phyloP scores from a whole-genome alignment of 2,329 filamentous ascomycete species.

The Metarhizium guizhouense region DNA sequence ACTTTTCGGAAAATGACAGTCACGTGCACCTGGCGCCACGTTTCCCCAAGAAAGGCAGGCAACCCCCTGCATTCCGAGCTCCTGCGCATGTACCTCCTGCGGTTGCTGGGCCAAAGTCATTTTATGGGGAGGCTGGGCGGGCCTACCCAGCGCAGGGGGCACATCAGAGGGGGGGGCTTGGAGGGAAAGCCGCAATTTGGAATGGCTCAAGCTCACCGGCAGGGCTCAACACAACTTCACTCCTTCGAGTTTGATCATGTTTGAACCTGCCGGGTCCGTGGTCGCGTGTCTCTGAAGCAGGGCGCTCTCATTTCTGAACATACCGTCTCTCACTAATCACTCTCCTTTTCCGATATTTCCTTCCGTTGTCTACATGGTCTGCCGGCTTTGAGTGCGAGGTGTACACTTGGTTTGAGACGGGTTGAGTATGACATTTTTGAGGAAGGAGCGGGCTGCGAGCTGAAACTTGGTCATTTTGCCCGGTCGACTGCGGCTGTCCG shows the following conservation, averaged over 20 bases:
- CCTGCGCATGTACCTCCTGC: not conserved
- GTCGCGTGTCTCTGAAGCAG: not conserved
- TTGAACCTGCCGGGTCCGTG: not conserved
- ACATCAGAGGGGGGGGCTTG: not conserved
- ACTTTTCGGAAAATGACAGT: not conserved
- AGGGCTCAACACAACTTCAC: not conserved
- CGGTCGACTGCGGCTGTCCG: not conserved
- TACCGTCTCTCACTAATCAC: not conserved
- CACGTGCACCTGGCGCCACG: constrained; percentile 5
- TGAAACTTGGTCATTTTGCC: not conserved
- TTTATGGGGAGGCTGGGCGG: constrained; percentile 10
- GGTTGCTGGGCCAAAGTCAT: constrained; percentile 21
- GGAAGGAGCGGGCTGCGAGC: not conserved
- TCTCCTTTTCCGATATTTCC: not conserved
- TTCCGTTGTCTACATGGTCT: not conserved
- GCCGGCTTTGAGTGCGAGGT: not conserved
- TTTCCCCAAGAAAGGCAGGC: not conserved
- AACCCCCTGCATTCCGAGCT: not conserved
- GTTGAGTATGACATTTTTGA: constrained; percentile 1
- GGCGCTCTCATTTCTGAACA: not conserved
- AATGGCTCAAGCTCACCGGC: constrained; percentile 1
- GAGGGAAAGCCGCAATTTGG: not conserved
- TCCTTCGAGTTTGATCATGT: constrained; percentile 3
- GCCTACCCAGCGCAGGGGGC: not conserved
- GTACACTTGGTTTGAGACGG: not conserved